A percentile compares a stretch with the other conserved stretches of the same genome.
These are phyloP conservation scores for Candida morakotiae DNA, from an alignment of 805 yeast species.

Conservation along the genomic window DNA sequence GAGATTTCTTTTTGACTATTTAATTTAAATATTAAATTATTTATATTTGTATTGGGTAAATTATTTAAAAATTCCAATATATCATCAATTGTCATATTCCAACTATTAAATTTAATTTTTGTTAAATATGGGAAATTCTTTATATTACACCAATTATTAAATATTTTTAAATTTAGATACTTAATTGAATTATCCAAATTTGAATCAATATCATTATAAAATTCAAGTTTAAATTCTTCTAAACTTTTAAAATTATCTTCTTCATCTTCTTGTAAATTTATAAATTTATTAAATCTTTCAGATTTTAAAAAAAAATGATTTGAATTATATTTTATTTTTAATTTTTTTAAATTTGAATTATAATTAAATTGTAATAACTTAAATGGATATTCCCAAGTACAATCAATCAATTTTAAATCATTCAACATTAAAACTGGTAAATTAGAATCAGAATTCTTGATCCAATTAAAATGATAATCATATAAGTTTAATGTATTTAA, in stretches of 20 bases:
- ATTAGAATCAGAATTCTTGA: conserved; percentile 17
- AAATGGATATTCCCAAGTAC: conserved; percentile 59
- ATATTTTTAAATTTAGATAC: too few relatives aligned
- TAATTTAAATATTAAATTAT: not conserved
- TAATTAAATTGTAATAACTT: conserved; percentile 33
- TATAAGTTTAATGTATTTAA: conserved; percentile 31
- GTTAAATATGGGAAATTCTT: conserved; percentile 11
- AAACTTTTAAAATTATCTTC: conserved; percentile 10
- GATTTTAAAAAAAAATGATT: conserved; percentile 31
- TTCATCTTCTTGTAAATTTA: conserved; percentile 15
- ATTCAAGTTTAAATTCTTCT: conserved; percentile 6
- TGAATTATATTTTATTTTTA: conserved; percentile 22
- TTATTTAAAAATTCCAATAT: not conserved
- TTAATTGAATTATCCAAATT: too few relatives aligned
- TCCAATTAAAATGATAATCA: conserved; percentile 43
- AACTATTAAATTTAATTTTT: conserved; percentile 11
- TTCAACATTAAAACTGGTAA: conserved; percentile 15
- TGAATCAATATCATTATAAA: not conserved
- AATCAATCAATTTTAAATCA: conserved; percentile 33
- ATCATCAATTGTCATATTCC: conserved; percentile 8
- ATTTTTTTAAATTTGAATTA: conserved; percentile 16
- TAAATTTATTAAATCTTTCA: conserved; percentile 33
- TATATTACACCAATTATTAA: conserved; percentile 8
- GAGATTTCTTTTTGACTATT: too few relatives aligned
- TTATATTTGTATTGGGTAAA: conserved; percentile 5